Conservation (phyloP, 257 asterid genomes). For the Ehretia macrophylla region DNA sequence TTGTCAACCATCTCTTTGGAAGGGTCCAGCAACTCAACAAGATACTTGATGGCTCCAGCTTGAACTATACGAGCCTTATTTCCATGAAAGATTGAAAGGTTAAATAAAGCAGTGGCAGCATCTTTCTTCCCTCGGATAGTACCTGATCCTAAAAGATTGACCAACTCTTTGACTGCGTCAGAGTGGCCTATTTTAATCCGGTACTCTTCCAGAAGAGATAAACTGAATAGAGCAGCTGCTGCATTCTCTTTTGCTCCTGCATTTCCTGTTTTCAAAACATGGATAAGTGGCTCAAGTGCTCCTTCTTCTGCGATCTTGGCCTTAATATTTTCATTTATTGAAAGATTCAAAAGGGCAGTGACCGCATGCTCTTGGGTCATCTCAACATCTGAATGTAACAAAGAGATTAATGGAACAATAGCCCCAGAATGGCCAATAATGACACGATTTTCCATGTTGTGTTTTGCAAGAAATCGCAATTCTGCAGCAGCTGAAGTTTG, state of each 20-base stretch:
- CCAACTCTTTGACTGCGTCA: constrained; percentile 74
- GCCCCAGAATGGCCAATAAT: constrained; percentile 81
- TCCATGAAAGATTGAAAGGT: constrained; percentile 77
- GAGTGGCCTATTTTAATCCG: constrained; percentile 77
- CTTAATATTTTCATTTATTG: constrained; percentile 66
- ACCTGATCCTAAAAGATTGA: constrained; percentile 68
- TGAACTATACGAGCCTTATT: constrained; percentile 90
- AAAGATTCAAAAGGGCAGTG: constrained; percentile 79
- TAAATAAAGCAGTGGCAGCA: constrained; percentile 87
- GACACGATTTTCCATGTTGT: constrained; percentile 67
- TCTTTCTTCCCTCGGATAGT: constrained; percentile 84
- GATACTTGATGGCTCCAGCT: constrained; percentile 76
- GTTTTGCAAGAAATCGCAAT: constrained; percentile 69
- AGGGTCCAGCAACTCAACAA: constrained; percentile 67
- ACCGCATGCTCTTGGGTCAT: constrained; percentile 80
- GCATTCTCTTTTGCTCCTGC: constrained; percentile 78
- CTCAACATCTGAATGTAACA: constrained; percentile 52
- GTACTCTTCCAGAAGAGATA: constrained; percentile 79
- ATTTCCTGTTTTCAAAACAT: constrained; percentile 71
- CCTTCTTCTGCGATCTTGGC: constrained; percentile 64
- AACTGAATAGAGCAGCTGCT: constrained; percentile 89
- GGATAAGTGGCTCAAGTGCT: constrained; percentile 76
- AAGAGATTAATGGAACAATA: constrained; percentile 58
- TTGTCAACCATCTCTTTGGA: constrained; percentile 73
- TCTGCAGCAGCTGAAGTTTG: constrained; percentile 77